Base-by-base conservation (phyloP, 352 stramenopile genomes). In the Globisporangium lucens region DNA sequence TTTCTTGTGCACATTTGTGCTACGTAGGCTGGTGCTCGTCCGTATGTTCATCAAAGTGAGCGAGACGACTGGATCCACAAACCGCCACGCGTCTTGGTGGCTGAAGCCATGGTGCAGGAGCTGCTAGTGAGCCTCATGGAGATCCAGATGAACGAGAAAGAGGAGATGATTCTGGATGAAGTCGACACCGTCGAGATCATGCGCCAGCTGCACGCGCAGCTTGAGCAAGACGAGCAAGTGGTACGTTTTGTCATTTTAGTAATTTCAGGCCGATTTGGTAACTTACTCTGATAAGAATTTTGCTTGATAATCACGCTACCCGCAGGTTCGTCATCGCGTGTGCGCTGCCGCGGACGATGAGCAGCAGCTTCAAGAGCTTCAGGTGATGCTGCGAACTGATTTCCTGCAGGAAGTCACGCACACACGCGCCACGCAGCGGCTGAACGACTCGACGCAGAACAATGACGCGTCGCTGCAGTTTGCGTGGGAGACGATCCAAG, bases 381-480 rank as follows among this genome's bases (percentile, higher is more conserved):
- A 90, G 49, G 29, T 72, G 30, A 75, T 87, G 63, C 58, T 90
- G 51, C 69, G 77, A 5, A 73, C 72, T 0, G 80, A 87, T 49
- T 85, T 90, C 35, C 66, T 90, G 27, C 70, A 86, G n/a, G 74
- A 89, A 56, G 69, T 81, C 3, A 57, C 61, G 8, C 58, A 71
- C n/a, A 72, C 59, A 12, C 60, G 38, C 20, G 59, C 63, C 17
- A 64, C 64, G 27, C 65, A 71, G 36, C 64, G 65, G 0, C 49
- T 71, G 56, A 71, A 68, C 52, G 64, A 76, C 30, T 65, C 56
- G 10, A 70, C 75, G 30, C 69, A 77, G 9, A 74, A 74, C 56
- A 82, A 80, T 20, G 83, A 91, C 24, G 76, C 83, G 0, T 91
- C 83, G 22, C 63, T 91, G n/a, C 83, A 91, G 65, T 91, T 91